Conservation (phyloP, 257 asterid genomes). For the Asclepias syriaca region DNA sequence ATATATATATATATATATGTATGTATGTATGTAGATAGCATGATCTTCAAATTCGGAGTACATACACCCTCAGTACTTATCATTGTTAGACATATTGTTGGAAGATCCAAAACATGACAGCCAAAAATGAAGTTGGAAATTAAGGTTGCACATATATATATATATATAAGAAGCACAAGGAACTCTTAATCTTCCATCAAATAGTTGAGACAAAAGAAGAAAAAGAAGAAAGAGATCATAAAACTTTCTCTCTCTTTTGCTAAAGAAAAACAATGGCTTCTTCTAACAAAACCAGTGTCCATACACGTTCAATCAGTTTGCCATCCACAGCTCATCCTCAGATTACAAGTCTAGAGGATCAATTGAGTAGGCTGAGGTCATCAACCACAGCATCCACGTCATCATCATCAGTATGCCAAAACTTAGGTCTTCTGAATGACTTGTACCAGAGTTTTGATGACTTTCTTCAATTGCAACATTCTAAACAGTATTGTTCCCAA, state of each 20-base stretch:
- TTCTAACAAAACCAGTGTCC: slow-evolving; percentile 3
- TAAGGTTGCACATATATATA: neutral
- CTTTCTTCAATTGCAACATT: slow-evolving; percentile 5
- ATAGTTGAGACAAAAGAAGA: neutral
- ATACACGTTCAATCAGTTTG: slow-evolving; percentile 26
- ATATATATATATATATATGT: too few species aligned
- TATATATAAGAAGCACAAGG: neutral
- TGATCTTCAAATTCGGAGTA: neutral
- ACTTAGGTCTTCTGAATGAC: neutral
- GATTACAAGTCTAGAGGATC: neutral
- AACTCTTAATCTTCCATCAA: neutral
- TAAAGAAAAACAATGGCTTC: neutral
- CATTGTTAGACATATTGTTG: neutral
- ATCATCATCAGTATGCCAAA: slow-evolving; percentile 9
- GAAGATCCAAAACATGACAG: slow-evolving; percentile 1
- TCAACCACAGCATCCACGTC: neutral
- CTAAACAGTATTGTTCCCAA: neutral
- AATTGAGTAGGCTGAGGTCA: neutral
- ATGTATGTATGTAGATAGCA: too few species aligned
- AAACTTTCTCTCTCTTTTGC: neutral
- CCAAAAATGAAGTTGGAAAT: neutral
- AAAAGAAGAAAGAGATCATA: too few species aligned
- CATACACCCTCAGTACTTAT: neutral
- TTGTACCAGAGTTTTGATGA: slow-evolving; percentile 3
- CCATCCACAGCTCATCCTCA: slow-evolving; percentile 28